Evolutionary conservation across 768 basidiomycete species (phyloP), one percentile per base, ranked within the genome.

Genomic region (Trametes cinnabarina): DNA sequence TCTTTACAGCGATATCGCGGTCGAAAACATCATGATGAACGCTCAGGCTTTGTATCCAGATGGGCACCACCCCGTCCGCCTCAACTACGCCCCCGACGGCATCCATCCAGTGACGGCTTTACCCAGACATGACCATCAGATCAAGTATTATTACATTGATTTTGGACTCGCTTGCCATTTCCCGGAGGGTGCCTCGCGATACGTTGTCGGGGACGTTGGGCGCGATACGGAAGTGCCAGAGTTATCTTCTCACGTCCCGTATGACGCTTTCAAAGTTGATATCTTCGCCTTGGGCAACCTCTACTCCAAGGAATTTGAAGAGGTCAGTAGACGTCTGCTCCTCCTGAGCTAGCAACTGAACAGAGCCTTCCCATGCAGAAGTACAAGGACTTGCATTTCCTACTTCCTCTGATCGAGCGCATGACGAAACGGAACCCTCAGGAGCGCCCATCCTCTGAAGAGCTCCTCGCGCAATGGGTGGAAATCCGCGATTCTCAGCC

Each of bases 221-320:
- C 62, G 67, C 1, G 66, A 67, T 30, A 49, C 48, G 11, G 47
- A 59, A 3, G 63, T 66, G 0, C 70, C 71, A 0, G 71, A 72
- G 26, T 63, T 73, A 6, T 56, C 44, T 6, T 35, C 40, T 1
- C 54, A 49, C 1, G 34, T 54, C 3, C 67, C 71, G 0, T 71
- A 69, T 17, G 66, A 73, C 30, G 67, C 70, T 0, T 73, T 68
- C 61, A 71, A 68, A 47, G 23, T 68, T 1, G 72, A 73, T 22
- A 51, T 73, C 0, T 71, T 63, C 51, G 67, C 64, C 0, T 62
- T 71, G 1, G 72, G 70, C 3, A 58, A 69, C 20, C 30, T 71
- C 6, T 68, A 67, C 26, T 42, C 57, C 17, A 57, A 52, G 6
- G 60, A 66, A 22, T 61, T 69, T n/a, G 58, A 61, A 2, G 49